Percentiles rank a stretch among this genome's conserved stretches.
phyloP scores from a whole-genome alignment of 768 basidiomycete species.

The Suillus placidus region DNA sequence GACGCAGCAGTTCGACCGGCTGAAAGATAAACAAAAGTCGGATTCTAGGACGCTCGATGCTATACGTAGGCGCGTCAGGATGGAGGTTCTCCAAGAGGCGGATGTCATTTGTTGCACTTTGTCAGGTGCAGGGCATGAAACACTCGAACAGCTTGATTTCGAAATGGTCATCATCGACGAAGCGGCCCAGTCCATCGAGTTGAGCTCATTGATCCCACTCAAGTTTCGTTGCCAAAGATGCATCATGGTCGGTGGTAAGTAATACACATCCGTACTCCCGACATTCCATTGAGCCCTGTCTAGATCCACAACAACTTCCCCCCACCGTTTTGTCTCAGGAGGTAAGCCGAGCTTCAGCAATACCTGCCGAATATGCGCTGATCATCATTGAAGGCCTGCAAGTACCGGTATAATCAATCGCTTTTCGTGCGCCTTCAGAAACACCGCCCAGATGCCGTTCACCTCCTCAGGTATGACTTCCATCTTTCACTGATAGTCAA shows the following conservation, averaged over 20 bases:
- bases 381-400: slow-evolving; percentile 51
- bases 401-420: slow-evolving; percentile 83
- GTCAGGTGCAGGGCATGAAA: slow-evolving; percentile 91
- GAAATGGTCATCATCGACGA: slow-evolving; percentile 98
- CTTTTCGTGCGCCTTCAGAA: slow-evolving; percentile 91
- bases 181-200: slow-evolving; percentile 95
- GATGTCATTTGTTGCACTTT: slow-evolving; percentile 95
- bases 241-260: slow-evolving; percentile 87
- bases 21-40: slow-evolving; percentile 83
- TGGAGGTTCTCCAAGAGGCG: slow-evolving; percentile 80
- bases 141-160: slow-evolving; percentile 80
- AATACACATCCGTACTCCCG: not conserved
- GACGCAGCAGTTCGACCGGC: slow-evolving; percentile 69
- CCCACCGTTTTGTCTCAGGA: slow-evolving; percentile 80
- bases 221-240: slow-evolving; percentile 84
- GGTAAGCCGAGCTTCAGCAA: slow-evolving; percentile 43
- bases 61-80: slow-evolving; percentile 68
- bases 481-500: slow-evolving; percentile 1
- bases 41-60: slow-evolving; percentile 83
- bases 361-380: slow-evolving; percentile 12
- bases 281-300: not conserved
- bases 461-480: slow-evolving; percentile 76
- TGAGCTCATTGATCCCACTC: slow-evolving; percentile 92
- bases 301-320: slow-evolving; percentile 92
- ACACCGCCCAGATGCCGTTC: slow-evolving; percentile 78